Percentiles rank a stretch among this genome's conserved stretches.
These are phyloP conservation scores for Fusarium avenaceum DNA, from an alignment of 2,329 filamentous ascomycete species.

Conservation along the genomic window DNA sequence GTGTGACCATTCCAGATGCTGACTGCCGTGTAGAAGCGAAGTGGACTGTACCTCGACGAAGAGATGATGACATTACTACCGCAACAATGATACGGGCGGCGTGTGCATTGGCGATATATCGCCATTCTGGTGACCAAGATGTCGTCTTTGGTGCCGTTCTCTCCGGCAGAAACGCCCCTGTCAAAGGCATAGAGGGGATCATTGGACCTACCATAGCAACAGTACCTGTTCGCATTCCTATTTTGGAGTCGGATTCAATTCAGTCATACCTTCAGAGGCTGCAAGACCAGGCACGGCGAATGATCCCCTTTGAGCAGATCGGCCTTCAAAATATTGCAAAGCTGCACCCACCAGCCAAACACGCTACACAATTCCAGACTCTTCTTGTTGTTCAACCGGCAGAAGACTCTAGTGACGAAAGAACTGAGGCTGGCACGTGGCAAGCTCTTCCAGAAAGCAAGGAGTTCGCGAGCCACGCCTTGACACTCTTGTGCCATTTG, in stretches of 20 bases:
- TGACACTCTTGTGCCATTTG: neutral
- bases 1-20: no score
- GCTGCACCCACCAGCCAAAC: neutral
- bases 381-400: neutral
- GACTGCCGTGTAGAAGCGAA: no score
- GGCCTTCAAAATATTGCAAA: neutral
- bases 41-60: no score
- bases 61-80: neutral
- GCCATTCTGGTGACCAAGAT: slow-evolving; percentile 44
- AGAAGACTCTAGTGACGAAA: neutral
- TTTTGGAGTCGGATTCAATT: neutral
- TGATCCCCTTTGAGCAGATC: neutral
- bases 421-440: neutral
- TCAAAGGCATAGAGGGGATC: neutral
- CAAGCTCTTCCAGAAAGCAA: neutral
- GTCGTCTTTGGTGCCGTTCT: slow-evolving; percentile 58
- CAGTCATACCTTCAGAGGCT: neutral
- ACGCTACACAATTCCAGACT: neutral
- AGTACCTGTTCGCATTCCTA: neutral
- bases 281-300: neutral
- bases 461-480: neutral
- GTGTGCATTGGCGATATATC: neutral
- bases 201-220: neutral
- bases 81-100: neutral
- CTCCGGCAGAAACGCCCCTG: neutral